Evolutionary conservation across 352 stramenopile genomes (phyloP).

Genomic region (Phytophthora foliorum): DNA sequence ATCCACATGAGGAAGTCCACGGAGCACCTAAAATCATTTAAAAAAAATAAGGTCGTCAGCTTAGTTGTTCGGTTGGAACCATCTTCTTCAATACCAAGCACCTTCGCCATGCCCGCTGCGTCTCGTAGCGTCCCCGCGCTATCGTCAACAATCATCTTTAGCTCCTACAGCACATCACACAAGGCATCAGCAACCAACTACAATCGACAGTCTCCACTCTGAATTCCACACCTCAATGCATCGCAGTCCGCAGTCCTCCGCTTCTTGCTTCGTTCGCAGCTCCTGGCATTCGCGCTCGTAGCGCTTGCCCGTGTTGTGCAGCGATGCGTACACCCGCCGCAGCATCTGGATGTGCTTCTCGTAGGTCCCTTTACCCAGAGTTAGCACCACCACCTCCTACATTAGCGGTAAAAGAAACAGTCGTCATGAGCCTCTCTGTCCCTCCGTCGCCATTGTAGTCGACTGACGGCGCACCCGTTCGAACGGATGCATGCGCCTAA

Average conservation of each 20-base stretch:
- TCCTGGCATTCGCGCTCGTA: constrained; percentile 76
- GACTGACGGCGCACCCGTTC: constrained; percentile 59
- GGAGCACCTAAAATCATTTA: constrained; percentile 61
- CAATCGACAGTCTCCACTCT: neutral
- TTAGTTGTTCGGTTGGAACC: neutral
- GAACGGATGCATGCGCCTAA: constrained; percentile 84
- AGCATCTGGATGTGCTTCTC: constrained; percentile 81
- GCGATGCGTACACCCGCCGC: constrained; percentile 76
- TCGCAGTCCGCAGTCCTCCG: constrained; percentile 73
- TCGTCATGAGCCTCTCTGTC: constrained; percentile 1
- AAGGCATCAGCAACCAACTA: neutral
- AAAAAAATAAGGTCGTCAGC: neutral
- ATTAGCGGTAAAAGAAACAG: neutral
- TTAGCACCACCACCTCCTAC: constrained; percentile 86
- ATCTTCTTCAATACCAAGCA: constrained; percentile 17
- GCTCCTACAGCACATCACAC: constrained; percentile 35
- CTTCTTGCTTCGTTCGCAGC: constrained; percentile 84
- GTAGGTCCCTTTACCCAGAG: constrained; percentile 75
- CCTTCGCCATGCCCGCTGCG: constrained; percentile 72
- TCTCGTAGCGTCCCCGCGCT: constrained; percentile 53
- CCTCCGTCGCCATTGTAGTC: neutral
- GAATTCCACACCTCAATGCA: constrained; percentile 68
- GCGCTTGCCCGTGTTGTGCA: constrained; percentile 83
- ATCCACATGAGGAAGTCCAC: constrained; percentile 80
- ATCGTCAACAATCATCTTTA: constrained; percentile 57